phyloP scores from a whole-genome alignment of 2,329 filamentous ascomycete genomes.

The Xenoacremonium recifei region DNA sequence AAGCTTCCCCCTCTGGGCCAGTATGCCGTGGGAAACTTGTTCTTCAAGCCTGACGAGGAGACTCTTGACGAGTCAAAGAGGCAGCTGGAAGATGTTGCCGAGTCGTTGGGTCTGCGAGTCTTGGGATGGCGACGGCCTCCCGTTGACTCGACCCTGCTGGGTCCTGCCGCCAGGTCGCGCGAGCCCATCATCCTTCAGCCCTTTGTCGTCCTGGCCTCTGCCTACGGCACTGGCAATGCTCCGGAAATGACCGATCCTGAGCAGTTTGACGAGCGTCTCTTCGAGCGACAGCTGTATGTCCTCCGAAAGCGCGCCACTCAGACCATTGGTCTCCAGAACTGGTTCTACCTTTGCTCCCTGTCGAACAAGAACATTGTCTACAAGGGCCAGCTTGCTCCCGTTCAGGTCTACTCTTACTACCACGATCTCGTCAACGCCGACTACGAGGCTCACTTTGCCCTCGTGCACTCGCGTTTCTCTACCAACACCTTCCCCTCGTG shows the following conservation, averaged over 20 bases:
- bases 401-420: conserved; percentile 98
- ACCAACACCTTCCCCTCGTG: conserved; percentile 98
- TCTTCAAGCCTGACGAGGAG: conserved; percentile 96
- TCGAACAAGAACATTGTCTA: conserved; percentile 99
- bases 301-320: conserved; percentile 94
- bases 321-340: conserved; percentile 92
- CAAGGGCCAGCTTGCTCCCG: conserved; percentile 91
- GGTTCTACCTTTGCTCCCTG: conserved; percentile 97
- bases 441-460: conserved; percentile 94
- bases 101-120: conserved; percentile 82
- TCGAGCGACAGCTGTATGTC: conserved; percentile 92
- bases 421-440: conserved; percentile 95
- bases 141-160: conserved; percentile 87
- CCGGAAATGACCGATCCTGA: conserved; percentile 77
- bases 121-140: conserved; percentile 96
- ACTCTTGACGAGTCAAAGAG: conserved; percentile 85
- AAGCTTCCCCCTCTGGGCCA: conserved; percentile 85
- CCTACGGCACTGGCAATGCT: conserved; percentile 78
- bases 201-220: conserved; percentile 83
- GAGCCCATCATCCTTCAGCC: conserved; percentile 95
- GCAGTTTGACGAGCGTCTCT: conserved; percentile 78
- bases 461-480: conserved; percentile 96
- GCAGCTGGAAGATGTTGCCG: conserved; percentile 92
- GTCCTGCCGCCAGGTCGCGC: conserved; percentile 87
- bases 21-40: conserved; percentile 96